Evolutionary conservation across 345 rosid genomes (phyloP).

Genomic region (Physaria fendleri): DNA sequence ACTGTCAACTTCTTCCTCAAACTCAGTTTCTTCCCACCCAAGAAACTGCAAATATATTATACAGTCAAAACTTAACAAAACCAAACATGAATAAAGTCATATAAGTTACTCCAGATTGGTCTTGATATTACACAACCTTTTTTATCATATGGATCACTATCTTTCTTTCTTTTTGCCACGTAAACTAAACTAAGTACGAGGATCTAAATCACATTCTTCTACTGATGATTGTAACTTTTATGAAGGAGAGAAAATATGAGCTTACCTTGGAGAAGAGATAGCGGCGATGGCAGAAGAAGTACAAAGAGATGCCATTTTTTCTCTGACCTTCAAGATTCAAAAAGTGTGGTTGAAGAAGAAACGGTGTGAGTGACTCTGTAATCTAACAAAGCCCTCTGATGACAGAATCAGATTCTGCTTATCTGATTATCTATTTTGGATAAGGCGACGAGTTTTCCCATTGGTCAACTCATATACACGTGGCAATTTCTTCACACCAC

Average conservation of each 20-base stretch:
- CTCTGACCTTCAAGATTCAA: conserved; percentile 29
- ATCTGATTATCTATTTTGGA: conserved; percentile 28
- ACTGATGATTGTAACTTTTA: not conserved
- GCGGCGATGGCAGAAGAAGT: conserved; percentile 87
- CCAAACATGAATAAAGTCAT: not conserved
- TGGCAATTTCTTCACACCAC: conserved; percentile 20
- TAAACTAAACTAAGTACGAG: not conserved
- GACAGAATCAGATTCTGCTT: conserved; percentile 29
- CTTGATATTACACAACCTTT: not conserved
- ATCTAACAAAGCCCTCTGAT: conserved; percentile 13
- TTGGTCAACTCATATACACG: conserved; percentile 24
- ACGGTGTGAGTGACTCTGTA: conserved; percentile 11
- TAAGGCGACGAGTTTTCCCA: conserved; percentile 25
- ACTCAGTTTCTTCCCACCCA: conserved; percentile 66
- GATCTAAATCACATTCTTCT: not conserved
- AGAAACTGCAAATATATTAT: conserved; percentile 46
- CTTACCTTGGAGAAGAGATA: conserved; percentile 67
- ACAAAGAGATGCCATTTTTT: conserved; percentile 75
- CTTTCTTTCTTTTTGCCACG: too few species aligned
- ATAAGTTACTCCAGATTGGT: not conserved
- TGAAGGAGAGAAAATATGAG: conserved; percentile 5
- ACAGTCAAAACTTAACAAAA: not conserved
- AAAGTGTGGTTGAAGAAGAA: conserved; percentile 13
- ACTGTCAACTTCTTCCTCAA: conserved; percentile 34
- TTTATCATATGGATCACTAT: not conserved